Conservation (phyloP, 192 early-diverging fungal species). For the Backusella morwellensis region DNA sequence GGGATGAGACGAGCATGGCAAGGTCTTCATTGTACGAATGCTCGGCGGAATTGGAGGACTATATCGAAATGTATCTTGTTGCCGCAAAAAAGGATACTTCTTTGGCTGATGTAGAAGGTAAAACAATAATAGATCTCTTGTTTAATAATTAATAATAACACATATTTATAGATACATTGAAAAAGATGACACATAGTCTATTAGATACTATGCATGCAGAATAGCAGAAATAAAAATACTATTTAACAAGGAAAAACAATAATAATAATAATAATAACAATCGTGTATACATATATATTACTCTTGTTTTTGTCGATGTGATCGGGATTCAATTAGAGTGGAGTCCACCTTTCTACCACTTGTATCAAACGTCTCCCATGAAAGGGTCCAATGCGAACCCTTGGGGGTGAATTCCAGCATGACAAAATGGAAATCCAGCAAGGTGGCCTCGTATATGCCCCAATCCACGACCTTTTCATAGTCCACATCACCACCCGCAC, state of each 20-base stretch:
- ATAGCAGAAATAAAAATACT: conserved; percentile 10
- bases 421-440: conserved; percentile 52
- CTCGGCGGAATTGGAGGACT: conserved; percentile 26
- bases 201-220: conserved; percentile 22
- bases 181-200: conserved; percentile 18
- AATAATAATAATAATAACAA: not conserved
- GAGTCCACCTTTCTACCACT: conserved; percentile 19
- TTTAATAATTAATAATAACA: not conserved
- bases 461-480: conserved; percentile 59
- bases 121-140: not conserved
- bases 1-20: not conserved
- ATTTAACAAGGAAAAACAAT: not conserved
- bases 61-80: conserved; percentile 52
- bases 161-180: conserved; percentile 20
- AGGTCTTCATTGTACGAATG: conserved; percentile 13
- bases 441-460: conserved; percentile 55
- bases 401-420: conserved; percentile 35
- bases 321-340: not conserved
- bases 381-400: conserved; percentile 8
- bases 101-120: conserved; percentile 56
- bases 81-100: conserved; percentile 56
- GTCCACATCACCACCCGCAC: conserved; percentile 68
- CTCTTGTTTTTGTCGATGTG: not conserved
- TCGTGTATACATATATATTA: not conserved
- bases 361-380: conserved; percentile 24